Conservation (phyloP, 2,329 filamentous ascomycete genomes). For the Botryotinia globosa region DNA sequence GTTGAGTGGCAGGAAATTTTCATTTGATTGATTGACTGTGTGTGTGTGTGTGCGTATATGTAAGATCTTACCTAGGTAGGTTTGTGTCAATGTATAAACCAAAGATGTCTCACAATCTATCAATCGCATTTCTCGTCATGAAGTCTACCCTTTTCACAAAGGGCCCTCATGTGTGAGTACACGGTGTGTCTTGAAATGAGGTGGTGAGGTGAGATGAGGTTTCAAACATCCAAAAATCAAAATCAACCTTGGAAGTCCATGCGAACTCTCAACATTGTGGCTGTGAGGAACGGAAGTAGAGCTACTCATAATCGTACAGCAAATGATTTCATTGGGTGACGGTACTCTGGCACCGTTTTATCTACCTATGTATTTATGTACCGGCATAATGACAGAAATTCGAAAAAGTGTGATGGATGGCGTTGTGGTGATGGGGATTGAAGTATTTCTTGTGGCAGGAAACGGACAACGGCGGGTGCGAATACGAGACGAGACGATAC, state of each 20-base stretch:
- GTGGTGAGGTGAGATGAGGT: not conserved
- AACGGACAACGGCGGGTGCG: not conserved
- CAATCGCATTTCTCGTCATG: not conserved
- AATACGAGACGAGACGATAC: not conserved
- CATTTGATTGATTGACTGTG: not conserved
- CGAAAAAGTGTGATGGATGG: not conserved
- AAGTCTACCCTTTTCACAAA: not conserved
- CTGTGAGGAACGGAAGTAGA: not conserved
- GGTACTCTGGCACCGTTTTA: not conserved
- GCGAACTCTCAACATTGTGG: slow-evolving; percentile 5
- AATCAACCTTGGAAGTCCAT: too few species aligned
- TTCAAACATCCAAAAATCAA: not conserved
- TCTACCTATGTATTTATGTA: not conserved
- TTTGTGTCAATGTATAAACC: not conserved
- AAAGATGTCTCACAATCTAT: not conserved
- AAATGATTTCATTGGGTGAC: not conserved
- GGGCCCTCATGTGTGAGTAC: not conserved
- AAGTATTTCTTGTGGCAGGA: not conserved
- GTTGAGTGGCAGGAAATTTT: not conserved
- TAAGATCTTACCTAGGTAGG: not conserved
- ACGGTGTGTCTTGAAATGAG: not conserved
- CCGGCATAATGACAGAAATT: not conserved
- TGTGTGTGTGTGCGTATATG: not conserved
- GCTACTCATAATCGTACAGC: not conserved
- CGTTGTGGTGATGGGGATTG: not conserved